Percentiles rank a stretch among this genome's conserved stretches.
Evolutionary conservation across 768 basidiomycete genomes (phyloP).

Genomic region (Steccherinum ochraceum): DNA sequence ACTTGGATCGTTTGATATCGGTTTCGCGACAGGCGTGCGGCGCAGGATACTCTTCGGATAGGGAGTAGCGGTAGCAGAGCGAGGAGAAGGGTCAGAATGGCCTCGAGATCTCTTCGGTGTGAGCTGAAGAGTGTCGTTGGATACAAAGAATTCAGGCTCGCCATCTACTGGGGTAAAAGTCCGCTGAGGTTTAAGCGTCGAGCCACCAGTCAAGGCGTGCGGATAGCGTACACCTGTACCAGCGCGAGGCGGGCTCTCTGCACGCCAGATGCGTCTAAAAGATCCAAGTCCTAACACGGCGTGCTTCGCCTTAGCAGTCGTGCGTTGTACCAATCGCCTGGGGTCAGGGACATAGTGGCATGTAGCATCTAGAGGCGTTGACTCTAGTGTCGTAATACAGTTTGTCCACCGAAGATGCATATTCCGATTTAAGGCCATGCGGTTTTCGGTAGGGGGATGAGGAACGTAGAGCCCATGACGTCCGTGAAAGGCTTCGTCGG

Average conservation of each 20-base stretch:
- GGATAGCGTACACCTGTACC: neutral
- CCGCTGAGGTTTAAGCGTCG: neutral
- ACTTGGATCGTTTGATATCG: neutral
- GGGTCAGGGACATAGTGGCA: neutral
- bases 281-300: neutral
- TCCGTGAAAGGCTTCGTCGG: slow-evolving; percentile 15
- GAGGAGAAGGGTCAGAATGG: neutral
- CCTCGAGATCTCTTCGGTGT: neutral
- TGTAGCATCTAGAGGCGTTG: neutral
- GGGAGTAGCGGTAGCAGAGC: neutral
- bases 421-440: slow-evolving; percentile 6
- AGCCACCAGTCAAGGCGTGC: too few species aligned
- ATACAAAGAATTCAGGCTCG: neutral
- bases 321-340: neutral
- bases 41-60: neutral
- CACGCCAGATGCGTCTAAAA: neutral
- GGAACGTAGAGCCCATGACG: slow-evolving; percentile 15
- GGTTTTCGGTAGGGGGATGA: slow-evolving; percentile 15
- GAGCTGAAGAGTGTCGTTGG: neutral
- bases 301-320: neutral
- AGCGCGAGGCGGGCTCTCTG: neutral
- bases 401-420: slow-evolving; percentile 14
- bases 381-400: slow-evolving; percentile 1
- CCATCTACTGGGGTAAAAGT: neutral
- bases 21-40: neutral